Base-by-base conservation (phyloP, 208 protist species). In the Trypanosoma conorhini region DNA sequence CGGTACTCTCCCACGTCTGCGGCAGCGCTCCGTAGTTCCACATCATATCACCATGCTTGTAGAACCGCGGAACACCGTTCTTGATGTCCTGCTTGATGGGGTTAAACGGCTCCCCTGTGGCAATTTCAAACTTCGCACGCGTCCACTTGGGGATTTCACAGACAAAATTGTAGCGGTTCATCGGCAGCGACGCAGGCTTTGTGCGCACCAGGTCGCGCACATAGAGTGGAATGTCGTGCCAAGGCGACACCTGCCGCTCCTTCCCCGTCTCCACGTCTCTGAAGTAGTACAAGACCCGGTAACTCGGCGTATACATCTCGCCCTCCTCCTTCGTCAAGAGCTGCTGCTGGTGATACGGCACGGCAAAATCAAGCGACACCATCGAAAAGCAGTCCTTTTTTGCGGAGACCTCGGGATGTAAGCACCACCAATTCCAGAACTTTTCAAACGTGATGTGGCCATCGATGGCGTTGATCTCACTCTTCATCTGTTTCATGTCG, bases 81-180 rank as follows among this genome's bases (percentile, higher is more conserved):
- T 98, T 98, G 60, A 96, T 93, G 81, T 99, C 97, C 76, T 98
- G 95, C 85, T 97, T 98, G 77, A 99, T 98, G 26, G 97, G 97
- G 76, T 98, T 98, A 76, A 92, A 98, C 17, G 86, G 68, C 81
- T 98, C 94, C 22, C 86, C 82, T 21, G 96, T 99, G 44, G 92
- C 93, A 69, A 99, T 98, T 81, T 99, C 97, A 67, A 98, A 98
- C 91, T 99, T 99, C 17, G 92, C 89, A 59, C 92, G 81, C 21
- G 96, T 98, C 85, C 94, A 97, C 82, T 97, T 97, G 12, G 94
- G 95, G 30, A 98, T 98, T 68, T 98, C 94, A 74, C 92, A 97
- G 57, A 98, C 90, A 63, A 97, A 97, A 77, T 97, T 96, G 77
- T 89, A 97, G 61, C 90, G 89, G 68, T 97, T 96, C 50, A 89